phyloP scores from a whole-genome alignment of 2,329 filamentous ascomycete species.

The Tolypocladium endophyticum region DNA sequence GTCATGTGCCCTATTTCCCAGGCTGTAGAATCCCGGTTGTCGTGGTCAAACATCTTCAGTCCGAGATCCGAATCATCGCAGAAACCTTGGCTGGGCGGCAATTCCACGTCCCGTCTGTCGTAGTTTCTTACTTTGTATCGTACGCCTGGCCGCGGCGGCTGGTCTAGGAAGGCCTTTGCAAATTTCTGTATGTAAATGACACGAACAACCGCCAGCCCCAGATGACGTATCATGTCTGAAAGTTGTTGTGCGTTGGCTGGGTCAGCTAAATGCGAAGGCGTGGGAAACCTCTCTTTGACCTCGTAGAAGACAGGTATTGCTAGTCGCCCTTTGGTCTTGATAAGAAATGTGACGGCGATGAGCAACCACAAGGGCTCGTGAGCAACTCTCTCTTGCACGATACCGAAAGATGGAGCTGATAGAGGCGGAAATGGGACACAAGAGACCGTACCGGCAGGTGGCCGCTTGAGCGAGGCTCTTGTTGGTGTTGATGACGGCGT shows the following conservation, averaged over 20 bases:
- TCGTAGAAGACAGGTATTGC: conserved; percentile 68
- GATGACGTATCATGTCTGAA: conserved; percentile 50
- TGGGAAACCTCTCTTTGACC: conserved; percentile 59
- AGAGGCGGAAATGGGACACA: conserved; percentile 59
- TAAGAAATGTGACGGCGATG: conserved; percentile 75
- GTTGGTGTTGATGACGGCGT: conserved; percentile 6
- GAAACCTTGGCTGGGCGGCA: background rate
- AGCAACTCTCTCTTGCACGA: conserved; percentile 74
- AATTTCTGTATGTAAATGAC: conserved; percentile 59
- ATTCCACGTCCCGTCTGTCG: conserved; percentile 21
- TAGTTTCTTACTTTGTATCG: conserved; percentile 44
- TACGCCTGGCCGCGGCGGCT: conserved; percentile 48
- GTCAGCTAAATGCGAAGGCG: conserved; percentile 48
- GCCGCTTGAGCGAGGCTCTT: conserved; percentile 16
- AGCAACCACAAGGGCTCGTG: conserved; percentile 70
- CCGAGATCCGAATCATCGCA: background rate
- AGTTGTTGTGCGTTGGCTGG: conserved; percentile 41
- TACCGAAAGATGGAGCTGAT: conserved; percentile 53
- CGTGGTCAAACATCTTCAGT: background rate
- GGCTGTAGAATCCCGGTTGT: conserved; percentile 23
- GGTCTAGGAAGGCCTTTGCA: conserved; percentile 55
- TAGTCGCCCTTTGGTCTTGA: conserved; percentile 62
- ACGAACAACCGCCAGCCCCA: conserved; percentile 62
- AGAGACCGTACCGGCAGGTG: conserved; percentile 36
- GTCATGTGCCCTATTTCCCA: conserved; percentile 87